Base-by-base conservation (phyloP, 2,329 filamentous ascomycete species). In the Fusarium anguioides region DNA sequence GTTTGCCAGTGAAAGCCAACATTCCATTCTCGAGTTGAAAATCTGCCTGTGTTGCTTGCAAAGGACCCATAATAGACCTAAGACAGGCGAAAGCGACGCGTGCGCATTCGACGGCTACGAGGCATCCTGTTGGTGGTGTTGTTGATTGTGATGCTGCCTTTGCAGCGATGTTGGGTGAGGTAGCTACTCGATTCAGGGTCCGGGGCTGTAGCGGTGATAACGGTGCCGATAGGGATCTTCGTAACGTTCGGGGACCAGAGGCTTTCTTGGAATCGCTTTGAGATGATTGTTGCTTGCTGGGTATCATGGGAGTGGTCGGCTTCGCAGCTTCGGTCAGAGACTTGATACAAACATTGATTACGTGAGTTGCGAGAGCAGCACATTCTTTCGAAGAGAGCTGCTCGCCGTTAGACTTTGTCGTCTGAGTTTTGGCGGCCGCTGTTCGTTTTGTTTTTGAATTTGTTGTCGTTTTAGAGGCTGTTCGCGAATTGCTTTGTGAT, bases 21-120 rank as follows among this genome's bases (percentile, higher is more conserved):
- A 92, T 91, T 52, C 91, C 92, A 60, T 83, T 88, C 74, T 94
- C 92, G 6, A 94, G 77, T 73, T 94, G 91, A 36, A 91, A 79
- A 41, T 86, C 83, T 2, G 87, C 84, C n/a, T 89, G 79, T 11
- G 84, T 78, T 11, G 87, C 78, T 10, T 84, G 81, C 8, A 84
- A 79, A 2, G 84, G 79, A 24, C 84, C 81, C 48, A 91, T 86
- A 23, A 88, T 72, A 26, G 83, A 81, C 47, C 89, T 83, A 36
- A 94, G 80, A 47, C 87, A 88, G 8, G 84, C 79, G 72, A 94
- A 92, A 3, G 89, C 90, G 26, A 86, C 76, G 11, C 90, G 84
- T 8, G 89, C 86, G 71, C 91, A 94, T 78, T 94, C 91, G 14
- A 89, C 88, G 1, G 83, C 84, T 3, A 88, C 82, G 15, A 89